Evolutionary conservation across 1,139 yeast species (phyloP).

Genomic region (Candida pseudoviswanathii): DNA sequence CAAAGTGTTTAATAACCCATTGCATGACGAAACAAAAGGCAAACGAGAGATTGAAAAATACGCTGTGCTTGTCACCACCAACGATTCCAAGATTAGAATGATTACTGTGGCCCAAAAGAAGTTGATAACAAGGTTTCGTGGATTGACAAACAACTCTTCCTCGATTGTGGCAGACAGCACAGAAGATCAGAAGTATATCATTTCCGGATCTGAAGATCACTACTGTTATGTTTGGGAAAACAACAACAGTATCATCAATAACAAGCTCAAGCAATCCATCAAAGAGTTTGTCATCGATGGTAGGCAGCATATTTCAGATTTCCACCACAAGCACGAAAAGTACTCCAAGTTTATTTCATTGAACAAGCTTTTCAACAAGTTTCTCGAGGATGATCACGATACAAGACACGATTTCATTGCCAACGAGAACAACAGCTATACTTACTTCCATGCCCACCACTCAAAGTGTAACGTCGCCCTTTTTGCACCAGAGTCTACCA

Average conservation of each 20-base stretch:
- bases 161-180: slow-evolving; percentile 70
- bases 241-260: slow-evolving; percentile 43
- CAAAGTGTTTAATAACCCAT: slow-evolving; percentile 28
- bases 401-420: slow-evolving; percentile 32
- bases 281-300: slow-evolving; percentile 41
- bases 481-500: slow-evolving; percentile 78
- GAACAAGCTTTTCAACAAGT: slow-evolving; percentile 34
- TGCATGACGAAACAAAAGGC: slow-evolving; percentile 14
- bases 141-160: slow-evolving; percentile 68
- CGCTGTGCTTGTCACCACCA: slow-evolving; percentile 63
- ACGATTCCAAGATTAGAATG: slow-evolving; percentile 77
- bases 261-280: slow-evolving; percentile 35
- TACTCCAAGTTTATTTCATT: slow-evolving; percentile 35
- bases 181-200: slow-evolving; percentile 53
- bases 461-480: slow-evolving; percentile 72
- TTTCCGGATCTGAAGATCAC: slow-evolving; percentile 69
- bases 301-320: slow-evolving; percentile 35
- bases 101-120: slow-evolving; percentile 58
- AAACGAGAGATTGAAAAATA: slow-evolving; percentile 24
- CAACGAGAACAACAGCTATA: slow-evolving; percentile 54
- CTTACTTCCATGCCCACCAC: slow-evolving; percentile 78
- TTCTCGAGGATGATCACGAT: slow-evolving; percentile 27
- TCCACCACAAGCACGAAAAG: slow-evolving; percentile 33
- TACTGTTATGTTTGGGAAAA: slow-evolving; percentile 74
- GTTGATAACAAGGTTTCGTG: slow-evolving; percentile 71